phyloP scores from a whole-genome alignment of 495 filamentous ascomycete genomes.

The Glutinoglossum americanum region DNA sequence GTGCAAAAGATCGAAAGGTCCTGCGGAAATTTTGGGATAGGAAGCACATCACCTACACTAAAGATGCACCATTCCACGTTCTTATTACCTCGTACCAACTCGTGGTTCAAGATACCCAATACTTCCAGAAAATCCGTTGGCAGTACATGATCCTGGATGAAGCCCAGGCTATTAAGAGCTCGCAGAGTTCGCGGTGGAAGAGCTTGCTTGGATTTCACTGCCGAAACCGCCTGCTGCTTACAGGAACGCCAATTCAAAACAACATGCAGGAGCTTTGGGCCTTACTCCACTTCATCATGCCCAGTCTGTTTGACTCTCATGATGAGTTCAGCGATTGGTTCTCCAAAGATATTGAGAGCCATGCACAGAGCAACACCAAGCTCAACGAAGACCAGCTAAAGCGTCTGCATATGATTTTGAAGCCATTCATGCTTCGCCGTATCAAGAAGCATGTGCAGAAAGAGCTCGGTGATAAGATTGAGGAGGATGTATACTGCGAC shows the following conservation, averaged over 20 bases:
- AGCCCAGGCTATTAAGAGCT: slow-evolving; percentile 97
- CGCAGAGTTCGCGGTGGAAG: slow-evolving; percentile 91
- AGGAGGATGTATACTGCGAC: slow-evolving; percentile 88
- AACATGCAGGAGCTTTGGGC: slow-evolving; percentile 99
- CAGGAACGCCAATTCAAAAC: slow-evolving; percentile 96
- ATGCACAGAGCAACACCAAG: slow-evolving; percentile 95
- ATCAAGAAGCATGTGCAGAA: slow-evolving; percentile 99
- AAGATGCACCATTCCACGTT: slow-evolving; percentile 85
- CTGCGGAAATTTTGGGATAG: slow-evolving; percentile 97
- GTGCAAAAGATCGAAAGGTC: slow-evolving; percentile 82
- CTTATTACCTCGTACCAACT: slow-evolving; percentile 94
- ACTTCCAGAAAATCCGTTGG: slow-evolving; percentile 98
- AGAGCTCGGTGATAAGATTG: slow-evolving; percentile 95
- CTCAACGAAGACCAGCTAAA: slow-evolving; percentile 93
- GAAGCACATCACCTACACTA: slow-evolving; percentile 85
- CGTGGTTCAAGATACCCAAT: slow-evolving; percentile 82
- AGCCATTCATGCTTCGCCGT: slow-evolving; percentile 97
- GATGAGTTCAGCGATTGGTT: slow-evolving; percentile 99
- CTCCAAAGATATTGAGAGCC: slow-evolving; percentile 96
- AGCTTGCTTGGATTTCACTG: slow-evolving; percentile 82
- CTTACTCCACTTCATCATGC: slow-evolving; percentile 97
- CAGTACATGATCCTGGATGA: slow-evolving; percentile 99
- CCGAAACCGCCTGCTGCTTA: slow-evolving; percentile 82
- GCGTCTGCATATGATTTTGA: slow-evolving; percentile 94
- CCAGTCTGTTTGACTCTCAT: slow-evolving; percentile 90